A percentile compares a stretch with the other conserved stretches of the same genome.
Evolutionary conservation across 352 stramenopile genomes (phyloP).

Genomic region (Phytopythium sindhum): DNA sequence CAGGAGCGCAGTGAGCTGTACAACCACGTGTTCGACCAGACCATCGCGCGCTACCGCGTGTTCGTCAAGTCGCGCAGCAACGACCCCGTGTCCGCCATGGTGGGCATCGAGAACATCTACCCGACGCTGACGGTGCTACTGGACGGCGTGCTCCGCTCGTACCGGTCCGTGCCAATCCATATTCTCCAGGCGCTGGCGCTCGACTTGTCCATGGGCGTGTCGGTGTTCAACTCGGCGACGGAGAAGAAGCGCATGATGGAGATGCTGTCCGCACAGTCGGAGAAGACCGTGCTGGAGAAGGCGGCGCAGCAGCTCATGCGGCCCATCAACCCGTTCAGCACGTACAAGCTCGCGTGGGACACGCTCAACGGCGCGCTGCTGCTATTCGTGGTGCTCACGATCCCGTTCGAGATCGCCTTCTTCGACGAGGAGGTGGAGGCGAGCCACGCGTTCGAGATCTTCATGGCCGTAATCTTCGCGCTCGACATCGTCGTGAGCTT

Average conservation of each 20-base stretch:
- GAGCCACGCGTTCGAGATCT: constrained; percentile 31
- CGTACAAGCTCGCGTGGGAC: constrained; percentile 53
- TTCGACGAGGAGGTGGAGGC: constrained; percentile 22
- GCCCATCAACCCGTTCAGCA: constrained; percentile 48
- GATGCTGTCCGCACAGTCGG: constrained; percentile 25
- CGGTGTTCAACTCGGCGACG: constrained; percentile 67
- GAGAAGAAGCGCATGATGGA: constrained; percentile 73
- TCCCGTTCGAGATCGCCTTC: constrained; percentile 69
- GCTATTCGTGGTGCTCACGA: constrained; percentile 49
- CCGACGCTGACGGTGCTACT: constrained; percentile 63
- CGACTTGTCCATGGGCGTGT: constrained; percentile 72
- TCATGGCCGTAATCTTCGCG: constrained; percentile 43
- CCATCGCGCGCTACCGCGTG: constrained; percentile 57
- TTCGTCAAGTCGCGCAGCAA: constrained; percentile 55
- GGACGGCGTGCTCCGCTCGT: constrained; percentile 55
- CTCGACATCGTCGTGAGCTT: constrained; percentile 63
- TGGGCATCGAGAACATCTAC: constrained; percentile 65
- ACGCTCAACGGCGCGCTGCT: constrained; percentile 36
- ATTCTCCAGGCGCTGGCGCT: constrained; percentile 62
- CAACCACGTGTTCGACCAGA: constrained; percentile 67
- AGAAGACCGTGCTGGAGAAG: constrained; percentile 17
- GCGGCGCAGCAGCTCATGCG: constrained; percentile 23
- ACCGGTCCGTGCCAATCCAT: constrained; percentile 53
- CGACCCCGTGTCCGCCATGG: constrained; percentile 49
- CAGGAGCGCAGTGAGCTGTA: constrained; percentile 57